A percentile compares a stretch with the other conserved stretches of the same genome.
Evolutionary conservation across 2,329 filamentous ascomycete species (phyloP).

Genomic region (Fusarium fracticaudum): DNA sequence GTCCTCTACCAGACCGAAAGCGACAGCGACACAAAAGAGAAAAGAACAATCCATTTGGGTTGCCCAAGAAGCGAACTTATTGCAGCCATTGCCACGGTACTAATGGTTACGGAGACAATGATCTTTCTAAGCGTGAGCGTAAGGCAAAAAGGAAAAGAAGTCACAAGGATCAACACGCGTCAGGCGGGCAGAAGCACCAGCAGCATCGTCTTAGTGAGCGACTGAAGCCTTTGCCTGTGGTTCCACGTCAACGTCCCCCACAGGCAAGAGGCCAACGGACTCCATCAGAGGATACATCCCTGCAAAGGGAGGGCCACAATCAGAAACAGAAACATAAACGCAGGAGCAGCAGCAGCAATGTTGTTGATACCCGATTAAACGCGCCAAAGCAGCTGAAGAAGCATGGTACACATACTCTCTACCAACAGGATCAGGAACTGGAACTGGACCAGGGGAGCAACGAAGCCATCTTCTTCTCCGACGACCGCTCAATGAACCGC

Average conservation of each 20-base stretch:
- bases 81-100: background rate
- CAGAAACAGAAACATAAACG: background rate
- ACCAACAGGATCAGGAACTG: background rate
- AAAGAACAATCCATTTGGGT: background rate
- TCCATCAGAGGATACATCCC: slow-evolving; percentile 4
- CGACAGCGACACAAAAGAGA: background rate
- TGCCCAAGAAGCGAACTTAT: background rate
- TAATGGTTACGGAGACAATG: background rate
- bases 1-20: background rate
- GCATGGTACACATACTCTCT: background rate
- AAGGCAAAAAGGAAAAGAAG: background rate
- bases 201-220: background rate
- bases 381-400: background rate
- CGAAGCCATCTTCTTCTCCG: slow-evolving; percentile 17
- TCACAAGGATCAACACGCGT: slow-evolving; percentile 17
- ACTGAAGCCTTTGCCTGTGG: slow-evolving; percentile 22
- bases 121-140: background rate
- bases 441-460: slow-evolving; percentile 6
- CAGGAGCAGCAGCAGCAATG: background rate
- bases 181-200: background rate
- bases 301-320: slow-evolving; percentile 16
- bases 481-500: slow-evolving; percentile 39
- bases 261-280: slow-evolving; percentile 3
- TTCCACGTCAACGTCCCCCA: slow-evolving; percentile 27
- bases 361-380: background rate